Evolutionary conservation across 2,329 filamentous ascomycete species (phyloP), one percentile per base, ranked within the genome.

Genomic region (Tolypocladium sp.): DNA sequence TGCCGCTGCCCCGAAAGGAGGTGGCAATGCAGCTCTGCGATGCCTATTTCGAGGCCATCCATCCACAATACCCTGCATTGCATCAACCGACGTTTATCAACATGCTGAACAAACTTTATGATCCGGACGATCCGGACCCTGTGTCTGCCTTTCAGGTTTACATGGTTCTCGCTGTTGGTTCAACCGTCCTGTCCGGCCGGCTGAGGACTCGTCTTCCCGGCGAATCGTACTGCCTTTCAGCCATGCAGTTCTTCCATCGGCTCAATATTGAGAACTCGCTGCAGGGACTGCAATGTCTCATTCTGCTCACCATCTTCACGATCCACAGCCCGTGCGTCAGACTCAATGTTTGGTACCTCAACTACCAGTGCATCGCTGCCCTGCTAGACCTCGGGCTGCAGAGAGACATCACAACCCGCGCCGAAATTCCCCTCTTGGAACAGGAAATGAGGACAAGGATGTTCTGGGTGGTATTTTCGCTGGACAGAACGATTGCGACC

Each of bases 361-460:
- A 82, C 57, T 83, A 83, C 57, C 80, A 82, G 60, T 82, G 79
- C 44, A 70, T 83, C 12, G 79, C 80, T 1, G 72, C 76, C 0
- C 68, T 81, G 0, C 68, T 83, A 3, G 81, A 83, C 52, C 64
- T 83, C 1, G 81, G 80, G 0, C 66, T 83, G 0, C 81, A 83
- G 58, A 72, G 81, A 27, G 74, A 81, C 56, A 74, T 82, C 8
- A 76, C 73, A 1, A 69, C 72, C 0, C 73, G 72, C 0, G 68
- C 69, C 0, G 77, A 71, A 0, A 73, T 83, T 2, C 77, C 79
- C 0, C 62, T 79, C 0, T 61, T 82, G 0, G 76, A 80, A 8
- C 79, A 81, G 46, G 80, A 84, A 61, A 78, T 82, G 74, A 70
- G 81, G n/a, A 80, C 79, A 0, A 70, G 81, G 2, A 75, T 82